Conservation (phyloP, 2,329 filamentous ascomycete species). For the Hymenoscyphus infarciens region DNA sequence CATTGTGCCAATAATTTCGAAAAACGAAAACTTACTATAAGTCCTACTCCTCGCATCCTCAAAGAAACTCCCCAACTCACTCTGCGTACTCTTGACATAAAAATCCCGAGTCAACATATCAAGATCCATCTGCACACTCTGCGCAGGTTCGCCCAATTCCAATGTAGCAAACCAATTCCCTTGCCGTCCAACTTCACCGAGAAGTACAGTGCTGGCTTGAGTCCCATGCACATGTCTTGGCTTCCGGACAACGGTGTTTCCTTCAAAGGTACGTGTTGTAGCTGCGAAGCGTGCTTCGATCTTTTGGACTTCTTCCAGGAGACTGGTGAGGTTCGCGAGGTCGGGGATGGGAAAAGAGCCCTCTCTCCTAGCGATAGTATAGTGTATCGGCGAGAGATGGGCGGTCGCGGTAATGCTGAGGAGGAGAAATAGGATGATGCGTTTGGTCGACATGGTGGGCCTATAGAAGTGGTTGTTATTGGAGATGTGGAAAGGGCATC, state of each 20-base stretch:
- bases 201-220: slow-evolving; percentile 15
- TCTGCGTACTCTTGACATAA: slow-evolving; percentile 21
- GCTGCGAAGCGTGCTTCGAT: slow-evolving; percentile 20
- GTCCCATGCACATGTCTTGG: slow-evolving; percentile 20
- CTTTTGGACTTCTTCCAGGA: slow-evolving; percentile 17
- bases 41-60: slow-evolving; percentile 22
- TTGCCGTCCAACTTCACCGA: slow-evolving; percentile 23
- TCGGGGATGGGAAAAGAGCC: slow-evolving; percentile 20
- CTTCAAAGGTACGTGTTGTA: slow-evolving; percentile 19
- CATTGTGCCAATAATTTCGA: background rate
- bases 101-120: slow-evolving; percentile 27
- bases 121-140: slow-evolving; percentile 24
- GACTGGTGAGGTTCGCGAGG: slow-evolving; percentile 18
- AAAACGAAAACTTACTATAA: slow-evolving; percentile 13
- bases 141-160: slow-evolving; percentile 22
- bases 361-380: slow-evolving; percentile 19
- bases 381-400: slow-evolving; percentile 21
- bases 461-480: background rate
- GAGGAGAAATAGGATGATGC: background rate
- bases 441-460: background rate
- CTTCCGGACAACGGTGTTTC: slow-evolving; percentile 22
- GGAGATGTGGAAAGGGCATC: background rate
- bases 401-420: background rate
- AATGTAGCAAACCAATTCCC: slow-evolving; percentile 25
- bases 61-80: slow-evolving; percentile 17